phyloP scores from a whole-genome alignment of 768 basidiomycete genomes.

The Leccinum subtestaceum region DNA sequence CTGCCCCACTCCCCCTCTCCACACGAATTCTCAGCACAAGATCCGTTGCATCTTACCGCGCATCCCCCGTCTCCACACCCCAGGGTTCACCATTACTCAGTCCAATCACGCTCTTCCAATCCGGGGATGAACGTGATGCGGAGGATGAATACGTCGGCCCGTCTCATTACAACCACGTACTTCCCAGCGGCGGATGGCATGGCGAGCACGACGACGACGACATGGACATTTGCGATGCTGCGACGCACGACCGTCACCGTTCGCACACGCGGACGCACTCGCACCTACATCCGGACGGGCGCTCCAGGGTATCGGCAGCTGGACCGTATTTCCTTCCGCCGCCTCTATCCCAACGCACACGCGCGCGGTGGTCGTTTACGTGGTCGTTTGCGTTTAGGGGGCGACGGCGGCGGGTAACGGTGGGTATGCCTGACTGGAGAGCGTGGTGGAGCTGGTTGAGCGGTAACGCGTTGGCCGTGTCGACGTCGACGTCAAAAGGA shows the following conservation, averaged over 20 bases:
- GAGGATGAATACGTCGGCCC: constrained; percentile 47
- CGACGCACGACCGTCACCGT: background rate
- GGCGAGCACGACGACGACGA: constrained; percentile 14
- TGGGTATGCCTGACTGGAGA: constrained; percentile 41
- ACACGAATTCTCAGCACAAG: constrained; percentile 40
- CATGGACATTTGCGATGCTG: background rate
- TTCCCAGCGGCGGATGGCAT: constrained; percentile 34
- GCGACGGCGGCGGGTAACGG: constrained; percentile 50
- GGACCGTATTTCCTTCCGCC: constrained; percentile 40
- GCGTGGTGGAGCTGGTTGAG: constrained; percentile 12
- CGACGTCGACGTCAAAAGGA: constrained; percentile 6
- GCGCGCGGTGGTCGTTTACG: constrained; percentile 34
- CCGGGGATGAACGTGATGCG: constrained; percentile 45
- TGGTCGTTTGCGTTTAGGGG: constrained; percentile 57
- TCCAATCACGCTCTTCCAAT: constrained; percentile 34
- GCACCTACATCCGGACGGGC: background rate
- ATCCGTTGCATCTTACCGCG: constrained; percentile 39
- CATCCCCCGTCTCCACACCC: constrained; percentile 38
- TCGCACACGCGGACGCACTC: background rate
- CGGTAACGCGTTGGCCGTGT: background rate
- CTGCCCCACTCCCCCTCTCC: constrained; percentile 34
- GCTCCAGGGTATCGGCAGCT: background rate
- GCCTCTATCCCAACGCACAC: constrained; percentile 27
- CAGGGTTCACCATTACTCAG: constrained; percentile 38
- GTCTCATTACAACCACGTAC: constrained; percentile 43